Percentiles rank a stretch among this genome's conserved stretches.
Conservation (phyloP, 305 asterid genomes). For the Andrographis paniculata region DNA sequence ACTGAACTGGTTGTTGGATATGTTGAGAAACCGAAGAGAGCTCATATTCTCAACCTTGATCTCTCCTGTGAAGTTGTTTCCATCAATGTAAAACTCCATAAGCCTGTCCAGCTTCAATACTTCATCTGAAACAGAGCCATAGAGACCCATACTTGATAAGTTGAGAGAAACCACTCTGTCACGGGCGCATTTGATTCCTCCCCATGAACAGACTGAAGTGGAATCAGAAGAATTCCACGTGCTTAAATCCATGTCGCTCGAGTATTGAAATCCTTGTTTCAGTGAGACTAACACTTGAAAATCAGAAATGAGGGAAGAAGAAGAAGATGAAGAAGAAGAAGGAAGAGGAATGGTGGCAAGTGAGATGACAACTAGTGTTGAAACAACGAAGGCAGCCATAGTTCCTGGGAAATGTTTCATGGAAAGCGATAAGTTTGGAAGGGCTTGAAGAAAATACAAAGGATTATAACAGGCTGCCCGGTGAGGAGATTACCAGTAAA, state of each 20-base stretch:
- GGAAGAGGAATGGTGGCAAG: conserved; percentile 19
- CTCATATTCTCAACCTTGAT: conserved; percentile 55
- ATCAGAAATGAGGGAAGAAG: conserved; percentile 52
- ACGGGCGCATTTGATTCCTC: conserved; percentile 54
- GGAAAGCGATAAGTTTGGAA: conserved; percentile 32
- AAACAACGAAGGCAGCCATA: conserved; percentile 36
- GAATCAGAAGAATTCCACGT: conserved; percentile 62
- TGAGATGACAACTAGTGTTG: conserved; percentile 30
- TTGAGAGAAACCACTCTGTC: conserved; percentile 54
- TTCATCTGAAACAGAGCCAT: conserved; percentile 64
- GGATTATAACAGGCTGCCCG: conserved; percentile 36
- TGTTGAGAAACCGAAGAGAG: conserved; percentile 53
- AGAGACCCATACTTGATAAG: conserved; percentile 56
- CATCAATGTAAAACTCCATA: conserved; percentile 63
- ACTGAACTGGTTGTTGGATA: conserved; percentile 63
- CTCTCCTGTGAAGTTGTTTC: conserved; percentile 96
- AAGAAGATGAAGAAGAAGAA: too few relatives aligned
- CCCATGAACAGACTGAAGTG: conserved; percentile 69
- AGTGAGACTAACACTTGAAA: conserved; percentile 53
- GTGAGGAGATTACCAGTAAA: conserved; percentile 26
- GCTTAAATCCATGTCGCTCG: conserved; percentile 24
- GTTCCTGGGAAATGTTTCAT: conserved; percentile 24
- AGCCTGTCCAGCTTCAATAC: conserved; percentile 56
- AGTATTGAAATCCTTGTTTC: conserved; percentile 42
- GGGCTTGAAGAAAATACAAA: conserved; percentile 57